Evolutionary conservation across 2,329 filamentous ascomycete genomes (phyloP), one percentile per base, ranked within the genome.

Genomic region (Salinomyces thailandicus): DNA sequence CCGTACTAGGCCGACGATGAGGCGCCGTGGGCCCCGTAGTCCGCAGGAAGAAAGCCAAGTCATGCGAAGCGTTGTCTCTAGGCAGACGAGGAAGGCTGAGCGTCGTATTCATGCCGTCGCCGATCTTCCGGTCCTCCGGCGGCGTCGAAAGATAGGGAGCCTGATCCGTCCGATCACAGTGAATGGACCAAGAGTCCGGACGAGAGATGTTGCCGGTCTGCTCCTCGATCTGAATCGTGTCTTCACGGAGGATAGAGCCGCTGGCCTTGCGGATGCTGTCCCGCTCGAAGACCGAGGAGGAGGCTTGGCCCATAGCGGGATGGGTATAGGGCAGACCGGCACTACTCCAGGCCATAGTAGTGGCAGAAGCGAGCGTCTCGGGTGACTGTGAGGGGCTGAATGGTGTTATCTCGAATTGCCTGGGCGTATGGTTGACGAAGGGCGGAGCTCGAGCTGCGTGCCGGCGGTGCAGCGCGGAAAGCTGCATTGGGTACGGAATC

Each of bases 21-120:
- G 54, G 47, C 36, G 47, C 41, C 29, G 42, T 44, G 1, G 61
- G 61, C 14, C 55, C 59, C 4, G 60, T 62, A 5, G 57, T 59
- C 38, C 51, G 51, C 33, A 63, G 41, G 36, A 63, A 63, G 31
- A 51, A 57, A 11, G 58, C 57, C 36, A 63, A 46, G 26, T 62
- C 59, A 20, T 53, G 51, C 7, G 54, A 54, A 8, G 46, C 40
- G 33, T 53, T 54, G 14, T 46, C 42, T 15, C 37, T 47, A 7
- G 53, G 54, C 22, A 57, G 33, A 18, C 44, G 45, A 17, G 51
- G 40, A 20, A 54, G 33, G 33, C 53, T 57, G 6, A 52, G 45
- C 11, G 54, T 57, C 39, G 52, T 57, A 50, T 52, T 57, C 35
- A 41, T 49, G 46, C 47, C 50, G 27, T 46, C 38, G 22, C n/a